phyloP scores from a whole-genome alignment of 2,329 filamentous ascomycete genomes.

The Cladosporium sp. region DNA sequence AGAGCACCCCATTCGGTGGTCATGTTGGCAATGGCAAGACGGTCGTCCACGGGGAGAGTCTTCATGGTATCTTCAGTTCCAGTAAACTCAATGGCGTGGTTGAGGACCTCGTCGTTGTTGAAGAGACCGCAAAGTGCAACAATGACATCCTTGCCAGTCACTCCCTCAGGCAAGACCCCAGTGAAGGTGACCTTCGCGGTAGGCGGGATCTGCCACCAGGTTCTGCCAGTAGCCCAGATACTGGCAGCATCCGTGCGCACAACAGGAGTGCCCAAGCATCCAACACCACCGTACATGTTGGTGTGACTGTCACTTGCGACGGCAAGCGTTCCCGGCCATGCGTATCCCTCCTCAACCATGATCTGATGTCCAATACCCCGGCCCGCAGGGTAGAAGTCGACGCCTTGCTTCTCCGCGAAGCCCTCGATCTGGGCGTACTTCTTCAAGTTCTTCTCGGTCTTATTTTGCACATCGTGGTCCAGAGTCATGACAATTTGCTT shows the following conservation, averaged over 20 bases:
- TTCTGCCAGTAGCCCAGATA: conserved; percentile 78
- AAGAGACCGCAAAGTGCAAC: conserved; percentile 83
- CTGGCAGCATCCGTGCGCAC: conserved; percentile 83
- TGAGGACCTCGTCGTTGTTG: conserved; percentile 81
- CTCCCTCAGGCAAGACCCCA: conserved; percentile 70
- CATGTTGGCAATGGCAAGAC: conserved; percentile 77
- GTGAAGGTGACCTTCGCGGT: conserved; percentile 76
- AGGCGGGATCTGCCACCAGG: conserved; percentile 87
- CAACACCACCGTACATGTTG: conserved; percentile 81
- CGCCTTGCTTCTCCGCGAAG: conserved; percentile 74
- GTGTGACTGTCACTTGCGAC: conserved; percentile 77
- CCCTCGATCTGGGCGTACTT: conserved; percentile 80
- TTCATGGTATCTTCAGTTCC: conserved; percentile 73
- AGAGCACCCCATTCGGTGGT: conserved; percentile 77
- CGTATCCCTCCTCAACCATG: conserved; percentile 81
- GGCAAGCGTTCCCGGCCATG: conserved; percentile 78
- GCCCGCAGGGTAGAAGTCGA: conserved; percentile 73
- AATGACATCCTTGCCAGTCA: conserved; percentile 93
- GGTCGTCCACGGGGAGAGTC: conserved; percentile 67
- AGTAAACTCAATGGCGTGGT: conserved; percentile 85
- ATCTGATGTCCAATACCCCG: conserved; percentile 87
- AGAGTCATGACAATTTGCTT: conserved; percentile 77
- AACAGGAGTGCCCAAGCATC: conserved; percentile 71
- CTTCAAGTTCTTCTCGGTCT: conserved; percentile 68
- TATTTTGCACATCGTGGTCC: conserved; percentile 88